Conservation (phyloP, 1,139 yeast species). For the Lodderomyces beijingensis region DNA sequence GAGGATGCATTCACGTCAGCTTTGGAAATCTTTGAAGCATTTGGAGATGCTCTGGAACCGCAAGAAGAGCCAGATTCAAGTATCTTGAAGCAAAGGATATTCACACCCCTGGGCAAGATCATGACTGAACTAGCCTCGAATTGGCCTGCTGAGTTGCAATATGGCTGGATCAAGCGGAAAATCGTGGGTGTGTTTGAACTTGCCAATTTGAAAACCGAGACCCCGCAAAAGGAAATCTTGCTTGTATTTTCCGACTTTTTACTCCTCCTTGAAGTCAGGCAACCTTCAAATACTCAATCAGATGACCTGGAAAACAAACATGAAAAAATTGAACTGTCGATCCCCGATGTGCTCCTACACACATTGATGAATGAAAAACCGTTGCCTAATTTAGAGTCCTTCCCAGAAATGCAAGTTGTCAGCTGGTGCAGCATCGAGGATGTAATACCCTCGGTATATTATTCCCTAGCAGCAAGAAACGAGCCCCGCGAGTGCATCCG, state of each 20-base stretch:
- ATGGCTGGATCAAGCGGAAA: constrained; percentile 83
- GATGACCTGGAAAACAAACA: constrained; percentile 10
- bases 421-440: constrained; percentile 67
- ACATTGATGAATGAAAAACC: constrained; percentile 85
- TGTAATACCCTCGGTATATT: constrained; percentile 43
- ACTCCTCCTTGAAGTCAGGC: constrained; percentile 52
- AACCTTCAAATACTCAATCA: constrained; percentile 22
- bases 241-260: constrained; percentile 78
- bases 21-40: constrained; percentile 70
- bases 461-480: constrained; percentile 19
- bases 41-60: constrained; percentile 50
- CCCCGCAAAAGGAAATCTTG: constrained; percentile 46
- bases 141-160: constrained; percentile 86
- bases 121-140: constrained; percentile 75
- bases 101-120: constrained; percentile 88
- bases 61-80: constrained; percentile 17
- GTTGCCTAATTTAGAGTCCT: constrained; percentile 42
- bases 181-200: constrained; percentile 78
- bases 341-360: constrained; percentile 83
- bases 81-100: constrained; percentile 61
- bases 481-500: constrained; percentile 21
- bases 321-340: constrained; percentile 51
- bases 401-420: constrained; percentile 67
- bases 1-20: constrained; percentile 50
- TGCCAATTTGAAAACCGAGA: constrained; percentile 27